phyloP scores from a whole-genome alignment of 1,139 yeast species.

The Suhomyces chickasaworum region DNA sequence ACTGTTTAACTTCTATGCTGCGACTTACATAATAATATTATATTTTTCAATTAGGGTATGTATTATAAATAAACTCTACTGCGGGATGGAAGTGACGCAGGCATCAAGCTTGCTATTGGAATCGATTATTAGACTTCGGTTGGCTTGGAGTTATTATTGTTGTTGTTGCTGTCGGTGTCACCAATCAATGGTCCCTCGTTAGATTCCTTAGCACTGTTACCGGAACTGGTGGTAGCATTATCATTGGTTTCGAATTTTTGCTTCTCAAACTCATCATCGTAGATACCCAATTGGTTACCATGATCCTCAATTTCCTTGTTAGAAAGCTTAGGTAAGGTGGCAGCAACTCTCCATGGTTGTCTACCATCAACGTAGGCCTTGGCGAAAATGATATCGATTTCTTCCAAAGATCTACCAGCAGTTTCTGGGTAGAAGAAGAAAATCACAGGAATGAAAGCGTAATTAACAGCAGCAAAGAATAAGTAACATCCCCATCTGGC shows the following conservation, averaged over 20 bases:
- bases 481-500: conserved; percentile 48
- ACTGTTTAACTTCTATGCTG: too few species aligned
- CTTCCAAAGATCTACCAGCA: conserved; percentile 35
- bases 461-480: conserved; percentile 30
- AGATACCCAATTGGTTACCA: conserved; percentile 50
- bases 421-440: conserved; percentile 37
- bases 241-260: conserved; percentile 35
- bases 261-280: conserved; percentile 42
- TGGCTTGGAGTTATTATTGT: conserved; percentile 11
- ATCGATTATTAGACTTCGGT: conserved; percentile 12
- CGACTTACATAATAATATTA: not conserved
- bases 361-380: conserved; percentile 46
- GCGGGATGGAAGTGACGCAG: not conserved
- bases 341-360: conserved; percentile 55
- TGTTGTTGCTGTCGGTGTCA: not conserved
- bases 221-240: conserved; percentile 26
- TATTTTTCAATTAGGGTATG: conserved; percentile 2
- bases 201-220: conserved; percentile 22
- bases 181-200: conserved; percentile 17
- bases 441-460: conserved; percentile 27
- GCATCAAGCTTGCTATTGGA: conserved; percentile 6
- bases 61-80: conserved; percentile 1
- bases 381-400: conserved; percentile 30
- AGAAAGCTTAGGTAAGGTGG: conserved; percentile 49
- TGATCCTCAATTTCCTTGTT: conserved; percentile 50